Base-by-base conservation (phyloP, 106 monocot species). In the Narthecium ossifragum region DNA sequence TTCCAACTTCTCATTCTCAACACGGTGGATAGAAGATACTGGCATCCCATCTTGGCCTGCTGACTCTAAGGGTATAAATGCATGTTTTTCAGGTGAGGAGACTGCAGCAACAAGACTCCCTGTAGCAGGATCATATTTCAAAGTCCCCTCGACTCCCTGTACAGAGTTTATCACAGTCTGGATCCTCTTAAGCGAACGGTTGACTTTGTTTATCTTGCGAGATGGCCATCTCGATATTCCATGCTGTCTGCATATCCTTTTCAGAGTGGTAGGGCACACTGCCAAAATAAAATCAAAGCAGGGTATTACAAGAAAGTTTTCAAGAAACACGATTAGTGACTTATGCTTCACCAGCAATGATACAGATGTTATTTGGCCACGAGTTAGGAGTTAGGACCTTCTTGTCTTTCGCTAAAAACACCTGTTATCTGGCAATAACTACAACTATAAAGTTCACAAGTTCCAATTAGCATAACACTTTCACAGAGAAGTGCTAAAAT, bases 161-260 rank as follows among this genome's bases (percentile, higher is more conserved):
- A 94, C 89, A 36, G 90, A 96, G 32, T 90, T 73, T 59, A 96
- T 96, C 18, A 96, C 94, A 34, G 46, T 85, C 45, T 90, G 83
- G 41, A 96, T 86, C 71, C 86, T 96, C 65, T 81, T 72, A 0
- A 96, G 64, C 15, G 94, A 96, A 26, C 86, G 79, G 25, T 96
- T 96, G 17, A 96, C 90, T 62, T 96, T 96, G 51, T 83, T 90
- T 77, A 96, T 96, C 63, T 96, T 96, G 49, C 94, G 94, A 59
- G 94, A 96, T 40, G 94, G 90, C 94, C 94, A 96, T 75, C 94
- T 77, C 27, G 78, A 80, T 57, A 90, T 90, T 12, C 94, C 94
- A 52, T 96, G 80, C 55, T 86, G 90, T 61, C 94, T 72, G 68
- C 94, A 96, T 70, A 86, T 90, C 55, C 90, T 80, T 78, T 96